Evolutionary conservation across 805 yeast species (phyloP), one percentile per base, ranked within the genome.

Genomic region (Barnettozyma wickerhamii): DNA sequence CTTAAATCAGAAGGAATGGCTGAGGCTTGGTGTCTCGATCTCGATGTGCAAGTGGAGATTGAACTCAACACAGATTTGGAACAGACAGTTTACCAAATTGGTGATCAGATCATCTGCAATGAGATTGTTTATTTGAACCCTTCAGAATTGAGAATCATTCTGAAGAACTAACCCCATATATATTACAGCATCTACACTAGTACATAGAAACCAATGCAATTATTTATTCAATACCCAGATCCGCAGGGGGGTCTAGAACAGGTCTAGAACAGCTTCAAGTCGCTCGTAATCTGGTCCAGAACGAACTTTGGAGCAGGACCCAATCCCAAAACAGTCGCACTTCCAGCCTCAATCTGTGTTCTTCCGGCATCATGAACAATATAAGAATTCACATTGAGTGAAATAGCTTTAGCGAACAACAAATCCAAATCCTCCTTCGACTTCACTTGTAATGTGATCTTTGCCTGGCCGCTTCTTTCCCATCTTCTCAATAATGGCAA

Each of bases 321-420:
- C 20, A 93, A 60, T 1, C 98, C 99, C n/a, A 93, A 65, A 2
- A 93, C 98, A 0, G 99, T 93, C 3, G 95, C 95, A 44, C 93
- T 81, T 1, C 98, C 98, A 6, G 96, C 84, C n/a, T 87, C 95
- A 37, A 93, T 79, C 60, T 93, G 97, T 1, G 99, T 91, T 53
- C 97, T 75, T 4, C 99, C 99, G 19, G 99, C 99, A 65, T 93
- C 99, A 52, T 84, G 95, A 29, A 93, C 88, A 6, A 87, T 75
- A 48, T 80, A 75, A 3, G 91, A 77, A 53, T 88, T 84, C 14
- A 93, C 74, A 6, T 90, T 90, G 41, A 85, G 55, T 3, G 88
- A 77, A 28, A 85, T 74, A 2, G 97, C 97, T 53, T 75, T 77
- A 4, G 95, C 91, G 61, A 78, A 86, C 21, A 93, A 64, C 33